Evolutionary conservation across 495 filamentous ascomycete genomes (phyloP), one percentile per base, ranked within the genome.

Genomic region (Cercophora sp.): DNA sequence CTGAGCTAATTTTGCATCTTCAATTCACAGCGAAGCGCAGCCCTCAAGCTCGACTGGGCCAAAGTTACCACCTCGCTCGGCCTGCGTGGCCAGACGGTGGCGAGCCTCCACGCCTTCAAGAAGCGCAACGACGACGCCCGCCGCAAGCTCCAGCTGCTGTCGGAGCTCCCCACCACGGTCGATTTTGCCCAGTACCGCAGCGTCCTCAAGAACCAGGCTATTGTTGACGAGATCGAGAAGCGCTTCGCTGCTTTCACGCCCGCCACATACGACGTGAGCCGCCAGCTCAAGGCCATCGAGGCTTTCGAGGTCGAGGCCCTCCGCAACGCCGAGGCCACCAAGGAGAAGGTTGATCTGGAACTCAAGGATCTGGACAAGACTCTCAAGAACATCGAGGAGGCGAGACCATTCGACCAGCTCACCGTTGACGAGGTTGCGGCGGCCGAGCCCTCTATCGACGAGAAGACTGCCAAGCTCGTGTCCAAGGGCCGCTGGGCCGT

Each of bases 121-220:
- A 92, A 95, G 84, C 93, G 94, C 75, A 96, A 97, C 79, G 94
- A 99, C 61, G 91, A 97, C 66, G 91, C 88, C 68, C 92, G 93
- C 76, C 91, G 94, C 75, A 91, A 90, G 76, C 78, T 97, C 27
- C 79, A 81, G 67, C 48, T 82, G 36, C 88, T 97, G 35, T 81
- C 79, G 41, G 86, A 93, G 65, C 82, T 85, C 62, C 79, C 91
- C 44, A 86, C 88, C 68, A 77, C 80, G 25, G 79, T 99, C 73
- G 91, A 99, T 82, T 96, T 97, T 77, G 70, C 82, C 56, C 79
- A 89, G 71, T 99, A 96, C 88, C 91, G 93, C 75, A 71, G 75
- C 65, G 64, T 85, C 59, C 86, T 99, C 58, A 96, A 95, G 81
- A 97, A 99, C 86, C 82, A 85, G 74, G 84, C 88, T 67, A 77